Base-by-base conservation (phyloP, 2,329 filamentous ascomycete species). In the Chaetomium strumarium region DNA sequence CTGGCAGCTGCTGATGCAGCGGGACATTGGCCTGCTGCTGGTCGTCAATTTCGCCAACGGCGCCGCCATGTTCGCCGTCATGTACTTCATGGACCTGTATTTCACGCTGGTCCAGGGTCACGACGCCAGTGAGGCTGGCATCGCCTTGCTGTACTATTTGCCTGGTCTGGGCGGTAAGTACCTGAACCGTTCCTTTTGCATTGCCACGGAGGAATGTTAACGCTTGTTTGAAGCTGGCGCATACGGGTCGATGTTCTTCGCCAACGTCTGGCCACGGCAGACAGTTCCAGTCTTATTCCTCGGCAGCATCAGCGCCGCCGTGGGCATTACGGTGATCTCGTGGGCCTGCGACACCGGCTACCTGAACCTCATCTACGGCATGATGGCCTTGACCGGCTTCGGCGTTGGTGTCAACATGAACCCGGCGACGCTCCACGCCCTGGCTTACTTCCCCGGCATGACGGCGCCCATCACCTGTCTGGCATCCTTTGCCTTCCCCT, bases 71-170 rank as follows among this genome's bases (percentile, higher is more conserved):
- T 78, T 72, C 57, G 68, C 72, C 20, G 70, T 75, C 54, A 66
- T 86, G 58, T 88, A 87, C 65, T 88, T 86, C 59, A 79, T 84
- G 58, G 80, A 79, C 14, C 75, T 86, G 16, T 88, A 86, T 65
- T 87, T 86, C 64, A 78, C 79, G 2, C 68, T 85, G 14, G 83
- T 86, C 4, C 69, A 80, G 65, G 74, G 72, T 6, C 79, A 78
- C 55, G 64, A 58, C 58, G 29, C 72, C 69, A 29, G 75, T 20
- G 62, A 77, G 45, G 74, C 81, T 1, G 81, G 81, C 3, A 61
- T 75, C 0, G 75, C 83, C 53, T 69, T 88, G 11, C 67, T 86
- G 1, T 86, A 78, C 63, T 87, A 83, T 59, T 74, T 82, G 1
- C 83, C 83, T 0, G 84, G 84, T 0, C 67, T 86, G 9, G 82